Evolutionary conservation across 2,329 filamentous ascomycete genomes (phyloP), one percentile per base, ranked within the genome.

Genomic region (Endoconidiophora laricicola): DNA sequence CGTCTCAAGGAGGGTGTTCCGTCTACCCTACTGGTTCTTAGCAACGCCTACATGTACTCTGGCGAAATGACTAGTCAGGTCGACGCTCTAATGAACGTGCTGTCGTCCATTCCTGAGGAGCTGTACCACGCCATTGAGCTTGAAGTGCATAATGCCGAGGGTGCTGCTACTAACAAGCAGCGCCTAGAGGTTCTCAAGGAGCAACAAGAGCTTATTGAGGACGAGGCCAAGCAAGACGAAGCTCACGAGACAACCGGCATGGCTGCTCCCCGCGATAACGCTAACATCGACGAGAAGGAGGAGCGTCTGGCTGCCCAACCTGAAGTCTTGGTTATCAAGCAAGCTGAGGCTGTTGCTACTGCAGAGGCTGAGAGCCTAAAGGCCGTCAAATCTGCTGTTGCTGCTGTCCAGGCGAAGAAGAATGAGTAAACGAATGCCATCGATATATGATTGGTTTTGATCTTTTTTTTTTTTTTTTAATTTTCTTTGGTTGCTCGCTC

Each of bases 61-160:
- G 85, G 90, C 45, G 86, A 94, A 60, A 85, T 91, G 59, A 79
- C 83, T 29, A 85, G 78, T 54, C 90, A 96, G 68, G 87, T 98
- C 53, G 88, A 95, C 57, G 87, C 91, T 0, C 76, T 98, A 45
- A 86, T 88, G 54, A 85, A 87, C 50, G 91, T 98, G 4, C 72
- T 98, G 39, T 93, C 86, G 39, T 88, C 84, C 54, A 96, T 98
- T 55, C 91, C 91, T 2, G 91, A 98, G 66, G 91, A 98, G 65
- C 74, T 98, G 39, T 98, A 93, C 84, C 91, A 98, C 72, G 91
- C 98, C 71, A 95, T 98, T 56, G 91, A 96, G 67, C 82, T 98
- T 29, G 91, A 98, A 69, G 87, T 98, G 7, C 86, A 95, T 73
- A 94, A 82, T 54, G 88, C 90, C 45, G 91, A 98, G 68, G 91